Percentiles rank a stretch among this genome's conserved stretches.
Evolutionary conservation across 2,329 filamentous ascomycete genomes (phyloP).

Genomic region (Rasamsonia emersonii): DNA sequence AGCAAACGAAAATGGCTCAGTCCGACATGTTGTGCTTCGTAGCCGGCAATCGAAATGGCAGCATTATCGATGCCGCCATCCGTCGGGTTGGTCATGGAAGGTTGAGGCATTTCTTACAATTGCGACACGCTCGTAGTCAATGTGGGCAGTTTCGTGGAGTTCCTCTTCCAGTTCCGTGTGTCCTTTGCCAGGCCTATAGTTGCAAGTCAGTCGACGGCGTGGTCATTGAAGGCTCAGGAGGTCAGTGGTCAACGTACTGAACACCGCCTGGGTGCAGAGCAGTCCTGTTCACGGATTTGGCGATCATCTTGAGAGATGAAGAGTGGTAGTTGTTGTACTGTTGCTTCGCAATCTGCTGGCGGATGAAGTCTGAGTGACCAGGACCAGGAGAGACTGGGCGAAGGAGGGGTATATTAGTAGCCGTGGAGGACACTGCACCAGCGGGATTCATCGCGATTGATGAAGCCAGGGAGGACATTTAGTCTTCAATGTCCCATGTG

Average conservation of each 20-base stretch:
- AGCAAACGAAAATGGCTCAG: no score
- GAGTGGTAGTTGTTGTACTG: slow-evolving; percentile 52
- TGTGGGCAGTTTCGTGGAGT: slow-evolving; percentile 94
- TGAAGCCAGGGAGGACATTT: slow-evolving; percentile 17
- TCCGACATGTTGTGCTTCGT: no score
- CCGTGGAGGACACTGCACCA: slow-evolving; percentile 22
- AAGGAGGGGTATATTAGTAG: slow-evolving; percentile 36
- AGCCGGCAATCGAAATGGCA: slow-evolving; percentile 3
- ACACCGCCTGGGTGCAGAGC: slow-evolving; percentile 85
- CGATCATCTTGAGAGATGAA: slow-evolving; percentile 46
- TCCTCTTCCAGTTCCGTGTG: slow-evolving; percentile 98
- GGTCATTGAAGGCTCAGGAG: neutral
- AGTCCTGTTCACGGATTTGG: slow-evolving; percentile 74
- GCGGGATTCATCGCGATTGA: slow-evolving; percentile 16
- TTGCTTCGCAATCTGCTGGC: slow-evolving; percentile 51
- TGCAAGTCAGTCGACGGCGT: slow-evolving; percentile 2
- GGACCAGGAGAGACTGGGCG: slow-evolving; percentile 38
- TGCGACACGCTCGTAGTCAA: slow-evolving; percentile 96
- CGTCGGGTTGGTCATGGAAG: neutral
- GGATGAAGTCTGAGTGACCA: slow-evolving; percentile 47
- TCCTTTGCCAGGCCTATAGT: slow-evolving; percentile 62
- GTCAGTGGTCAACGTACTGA: slow-evolving; percentile 54
- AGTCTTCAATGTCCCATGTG: slow-evolving; percentile 15
- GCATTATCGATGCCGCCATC: neutral
- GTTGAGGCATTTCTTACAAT: slow-evolving; percentile 59